phyloP scores from a whole-genome alignment of 2,329 filamentous ascomycete species.

The Curvularia verruculosa region DNA sequence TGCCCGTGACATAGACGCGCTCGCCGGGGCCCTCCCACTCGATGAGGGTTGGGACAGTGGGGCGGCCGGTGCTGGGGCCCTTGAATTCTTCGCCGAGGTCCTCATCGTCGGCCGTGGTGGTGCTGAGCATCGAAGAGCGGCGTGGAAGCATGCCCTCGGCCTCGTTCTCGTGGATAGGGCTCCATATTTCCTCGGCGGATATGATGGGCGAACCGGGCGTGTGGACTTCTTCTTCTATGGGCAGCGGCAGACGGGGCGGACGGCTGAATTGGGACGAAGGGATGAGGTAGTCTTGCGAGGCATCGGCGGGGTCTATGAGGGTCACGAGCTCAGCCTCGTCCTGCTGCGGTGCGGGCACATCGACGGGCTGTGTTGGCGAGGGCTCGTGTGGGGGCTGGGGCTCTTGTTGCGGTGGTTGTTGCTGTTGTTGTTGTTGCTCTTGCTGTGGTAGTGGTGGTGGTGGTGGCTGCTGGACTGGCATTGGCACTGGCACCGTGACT shows the following conservation, averaged over 20 bases:
- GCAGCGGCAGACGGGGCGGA: constrained; percentile 88
- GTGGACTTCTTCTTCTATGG: constrained; percentile 89
- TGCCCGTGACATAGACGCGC: constrained; percentile 95
- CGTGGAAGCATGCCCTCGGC: constrained; percentile 60
- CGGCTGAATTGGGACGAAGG: constrained; percentile 59
- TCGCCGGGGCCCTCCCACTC: constrained; percentile 86
- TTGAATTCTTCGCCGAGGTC: constrained; percentile 69
- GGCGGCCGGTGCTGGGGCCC: constrained; percentile 65
- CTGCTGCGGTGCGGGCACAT: constrained; percentile 41
- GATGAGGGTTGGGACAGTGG: constrained; percentile 81
- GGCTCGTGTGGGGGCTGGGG: constrained; percentile 5
- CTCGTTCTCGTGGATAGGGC: constrained; percentile 54
- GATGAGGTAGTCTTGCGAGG: constrained; percentile 48
- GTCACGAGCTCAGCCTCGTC: constrained; percentile 27
- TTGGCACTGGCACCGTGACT: neutral
- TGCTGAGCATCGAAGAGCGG: constrained; percentile 62
- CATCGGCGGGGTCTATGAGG: constrained; percentile 38
- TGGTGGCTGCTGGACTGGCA: neutral
- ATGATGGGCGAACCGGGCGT: constrained; percentile 90
- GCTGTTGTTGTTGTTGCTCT: neutral
- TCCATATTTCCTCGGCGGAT: constrained; percentile 67
- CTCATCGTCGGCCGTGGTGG: constrained; percentile 70
- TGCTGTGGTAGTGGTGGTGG: neutral
- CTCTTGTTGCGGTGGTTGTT: neutral
- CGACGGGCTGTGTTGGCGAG: constrained; percentile 48